These are phyloP conservation scores for Fraxinus dipetala DNA, from an alignment of 305 asterid species.

Conservation along the genomic window DNA sequence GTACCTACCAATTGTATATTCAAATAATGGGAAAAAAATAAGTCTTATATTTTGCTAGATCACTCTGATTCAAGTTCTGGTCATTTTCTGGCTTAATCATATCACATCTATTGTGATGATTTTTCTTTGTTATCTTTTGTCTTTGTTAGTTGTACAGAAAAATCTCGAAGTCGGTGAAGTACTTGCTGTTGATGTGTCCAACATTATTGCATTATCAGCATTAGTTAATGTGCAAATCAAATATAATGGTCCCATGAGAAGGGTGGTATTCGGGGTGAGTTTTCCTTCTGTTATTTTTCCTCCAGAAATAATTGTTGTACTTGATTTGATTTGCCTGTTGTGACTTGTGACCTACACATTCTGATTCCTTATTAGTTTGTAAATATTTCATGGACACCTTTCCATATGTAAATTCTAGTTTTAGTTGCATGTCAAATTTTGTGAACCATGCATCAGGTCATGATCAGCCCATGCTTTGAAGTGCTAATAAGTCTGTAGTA, in stretches of 20 bases:
- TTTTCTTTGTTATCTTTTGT: neutral
- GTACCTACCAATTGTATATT: neutral
- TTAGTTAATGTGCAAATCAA: constrained; percentile 77
- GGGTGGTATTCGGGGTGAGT: constrained; percentile 92
- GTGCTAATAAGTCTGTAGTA: neutral
- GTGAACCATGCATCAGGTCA: neutral
- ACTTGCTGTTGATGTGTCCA: constrained; percentile 75
- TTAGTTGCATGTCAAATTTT: neutral
- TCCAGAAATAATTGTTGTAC: neutral
- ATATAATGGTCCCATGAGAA: constrained; percentile 85
- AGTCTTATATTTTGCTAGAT: neutral
- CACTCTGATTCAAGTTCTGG: neutral
- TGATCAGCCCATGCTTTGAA: neutral
- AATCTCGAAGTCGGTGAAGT: constrained; percentile 93
- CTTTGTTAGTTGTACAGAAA: constrained; percentile 74
- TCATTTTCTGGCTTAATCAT: constrained; percentile 16
- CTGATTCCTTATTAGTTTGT: neutral
- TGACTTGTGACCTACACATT: neutral
- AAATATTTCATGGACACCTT: neutral
- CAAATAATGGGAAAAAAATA: neutral
- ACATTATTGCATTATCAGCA: constrained; percentile 84
- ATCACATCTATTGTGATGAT: neutral
- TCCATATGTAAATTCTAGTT: neutral
- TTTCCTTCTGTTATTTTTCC: constrained; percentile 13
- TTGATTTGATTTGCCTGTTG: neutral